phyloP scores from a whole-genome alignment of 2,329 filamentous ascomycete species.

The Kalmusia sp. region DNA sequence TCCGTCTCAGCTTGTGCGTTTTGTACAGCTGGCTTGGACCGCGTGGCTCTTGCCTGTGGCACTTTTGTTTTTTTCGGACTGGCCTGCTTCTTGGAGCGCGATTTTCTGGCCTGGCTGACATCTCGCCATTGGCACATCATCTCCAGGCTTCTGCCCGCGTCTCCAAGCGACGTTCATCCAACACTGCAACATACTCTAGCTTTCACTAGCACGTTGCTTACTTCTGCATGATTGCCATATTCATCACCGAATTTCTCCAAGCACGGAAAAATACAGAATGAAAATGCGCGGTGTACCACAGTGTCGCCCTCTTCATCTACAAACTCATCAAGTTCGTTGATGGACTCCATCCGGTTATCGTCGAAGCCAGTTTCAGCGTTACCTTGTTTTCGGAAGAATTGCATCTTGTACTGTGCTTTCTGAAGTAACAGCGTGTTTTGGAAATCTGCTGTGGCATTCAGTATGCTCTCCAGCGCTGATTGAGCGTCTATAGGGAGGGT shows the following conservation, averaged over 20 bases:
- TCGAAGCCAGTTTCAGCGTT: conserved; percentile 23
- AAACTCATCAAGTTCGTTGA: conserved; percentile 32
- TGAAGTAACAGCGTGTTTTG: conserved; percentile 38
- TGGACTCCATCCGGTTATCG: conserved; percentile 35
- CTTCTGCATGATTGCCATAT: conserved; percentile 30
- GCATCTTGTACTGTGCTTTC: conserved; percentile 36
- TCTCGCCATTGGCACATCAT: conserved; percentile 33
- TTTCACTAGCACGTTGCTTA: conserved; percentile 37
- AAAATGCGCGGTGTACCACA: conserved; percentile 21
- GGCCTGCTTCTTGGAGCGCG: conserved; percentile 30
- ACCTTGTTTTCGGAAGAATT: conserved; percentile 28
- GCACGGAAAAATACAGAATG: conserved; percentile 43
- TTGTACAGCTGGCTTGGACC: conserved; percentile 41
- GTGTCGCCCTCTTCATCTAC: conserved; percentile 32
- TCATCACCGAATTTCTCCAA: conserved; percentile 40
- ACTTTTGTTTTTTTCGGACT: conserved; percentile 27
- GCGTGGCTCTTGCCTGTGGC: conserved; percentile 36
- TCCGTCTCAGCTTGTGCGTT: conserved; percentile 39
- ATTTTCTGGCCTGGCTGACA: conserved; percentile 29
- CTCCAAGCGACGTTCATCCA: conserved; percentile 7
- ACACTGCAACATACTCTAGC: conserved; percentile 39
- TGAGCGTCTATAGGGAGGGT: conserved; percentile 25
- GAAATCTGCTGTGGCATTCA: conserved; percentile 32
- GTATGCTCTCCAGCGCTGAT: conserved; percentile 25
- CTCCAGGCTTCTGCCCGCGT: background rate